Conservation (phyloP, 768 basidiomycete species). For the Amanita pallidorosea region DNA sequence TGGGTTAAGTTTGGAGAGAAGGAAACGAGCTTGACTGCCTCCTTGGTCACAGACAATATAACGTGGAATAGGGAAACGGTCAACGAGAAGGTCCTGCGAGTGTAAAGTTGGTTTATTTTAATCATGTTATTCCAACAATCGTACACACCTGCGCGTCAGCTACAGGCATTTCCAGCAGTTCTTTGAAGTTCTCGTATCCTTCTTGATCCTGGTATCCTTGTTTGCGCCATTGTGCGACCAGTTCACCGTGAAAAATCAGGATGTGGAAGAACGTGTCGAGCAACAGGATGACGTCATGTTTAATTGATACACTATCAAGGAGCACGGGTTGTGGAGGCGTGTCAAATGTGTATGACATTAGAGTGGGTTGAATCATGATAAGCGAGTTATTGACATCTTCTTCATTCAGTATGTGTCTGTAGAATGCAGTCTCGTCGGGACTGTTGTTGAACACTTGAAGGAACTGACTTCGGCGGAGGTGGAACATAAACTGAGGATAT, state of each 20-base stretch:
- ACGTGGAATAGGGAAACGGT: slow-evolving; percentile 94
- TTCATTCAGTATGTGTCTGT: slow-evolving; percentile 92
- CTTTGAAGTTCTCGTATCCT: slow-evolving; percentile 97
- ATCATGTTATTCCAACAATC: not conserved
- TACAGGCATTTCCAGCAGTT: slow-evolving; percentile 77
- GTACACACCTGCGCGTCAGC: slow-evolving; percentile 72
- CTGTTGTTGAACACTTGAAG: slow-evolving; percentile 99
- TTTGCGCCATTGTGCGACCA: slow-evolving; percentile 95
- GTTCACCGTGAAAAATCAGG: slow-evolving; percentile 98
- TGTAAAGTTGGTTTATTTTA: not conserved
- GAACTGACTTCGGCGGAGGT: slow-evolving; percentile 93
- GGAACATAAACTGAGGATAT: slow-evolving; percentile 99
- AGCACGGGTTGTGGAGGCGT: slow-evolving; percentile 86
- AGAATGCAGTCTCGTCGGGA: slow-evolving; percentile 99
- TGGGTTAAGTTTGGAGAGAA: slow-evolving; percentile 92
- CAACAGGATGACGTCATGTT: slow-evolving; percentile 90
- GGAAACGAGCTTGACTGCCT: slow-evolving; percentile 96
- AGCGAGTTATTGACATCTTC: slow-evolving; percentile 99
- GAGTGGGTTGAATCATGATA: slow-evolving; percentile 99
- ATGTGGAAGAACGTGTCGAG: slow-evolving; percentile 99
- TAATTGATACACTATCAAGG: slow-evolving; percentile 95
- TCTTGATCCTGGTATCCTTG: slow-evolving; percentile 98
- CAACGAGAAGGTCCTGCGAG: slow-evolving; percentile 77
- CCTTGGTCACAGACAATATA: slow-evolving; percentile 98
- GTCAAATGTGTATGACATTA: slow-evolving; percentile 98